These are phyloP conservation scores for Trichophyton verrucosum DNA, from an alignment of 2,329 filamentous ascomycete species.

Conservation along the genomic window DNA sequence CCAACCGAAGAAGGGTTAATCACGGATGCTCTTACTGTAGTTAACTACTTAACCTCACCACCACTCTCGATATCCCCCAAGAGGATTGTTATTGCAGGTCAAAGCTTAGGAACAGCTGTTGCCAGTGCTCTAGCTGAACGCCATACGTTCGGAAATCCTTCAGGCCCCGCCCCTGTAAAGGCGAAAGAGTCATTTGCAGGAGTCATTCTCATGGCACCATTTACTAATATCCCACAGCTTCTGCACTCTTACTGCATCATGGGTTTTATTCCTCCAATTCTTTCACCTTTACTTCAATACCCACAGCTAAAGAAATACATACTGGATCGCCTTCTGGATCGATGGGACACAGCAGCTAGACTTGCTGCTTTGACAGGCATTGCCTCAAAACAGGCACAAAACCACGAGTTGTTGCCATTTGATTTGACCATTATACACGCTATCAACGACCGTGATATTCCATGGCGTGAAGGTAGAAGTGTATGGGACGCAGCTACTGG, in stretches of 20 bases:
- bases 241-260: conserved; percentile 65
- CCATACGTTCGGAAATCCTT: conserved; percentile 39
- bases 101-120: conserved; percentile 81
- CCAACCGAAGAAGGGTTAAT: conserved; percentile 74
- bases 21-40: conserved; percentile 58
- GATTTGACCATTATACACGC: conserved; percentile 67
- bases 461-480: conserved; percentile 42
- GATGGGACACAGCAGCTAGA: conserved; percentile 62
- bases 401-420: conserved; percentile 43
- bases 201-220: conserved; percentile 66
- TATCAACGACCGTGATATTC: conserved; percentile 69
- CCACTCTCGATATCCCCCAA: conserved; percentile 55
- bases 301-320: conserved; percentile 53
- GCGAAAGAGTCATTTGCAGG: conserved; percentile 56
- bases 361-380: conserved; percentile 37
- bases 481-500: conserved; percentile 31
- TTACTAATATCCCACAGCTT: conserved; percentile 61
- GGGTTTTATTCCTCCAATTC: conserved; percentile 60
- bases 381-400: conserved; percentile 19
- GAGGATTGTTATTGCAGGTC: conserved; percentile 69
- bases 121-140: conserved; percentile 60
- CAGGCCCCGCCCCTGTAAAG: conserved; percentile 27
- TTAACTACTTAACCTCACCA: conserved; percentile 49
- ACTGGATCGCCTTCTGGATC: conserved; percentile 56
- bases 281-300: conserved; percentile 60